Conservation (phyloP, 768 basidiomycete species). For the Amylocystis lapponica region DNA sequence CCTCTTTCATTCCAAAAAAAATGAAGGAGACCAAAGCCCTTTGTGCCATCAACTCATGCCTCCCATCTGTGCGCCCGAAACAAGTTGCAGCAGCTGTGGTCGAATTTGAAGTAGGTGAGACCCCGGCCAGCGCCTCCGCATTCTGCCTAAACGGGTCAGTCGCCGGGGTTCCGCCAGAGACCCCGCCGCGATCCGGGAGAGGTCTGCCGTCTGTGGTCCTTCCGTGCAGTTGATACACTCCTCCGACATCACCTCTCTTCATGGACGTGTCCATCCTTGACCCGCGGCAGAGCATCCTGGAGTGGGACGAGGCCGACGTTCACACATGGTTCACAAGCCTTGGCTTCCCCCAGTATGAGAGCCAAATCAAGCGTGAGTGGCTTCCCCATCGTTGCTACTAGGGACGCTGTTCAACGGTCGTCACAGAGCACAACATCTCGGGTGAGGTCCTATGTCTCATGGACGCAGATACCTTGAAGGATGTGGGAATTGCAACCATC, state of each 20-base stretch:
- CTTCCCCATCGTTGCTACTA: slow-evolving; percentile 12
- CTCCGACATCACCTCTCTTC: slow-evolving; percentile 7
- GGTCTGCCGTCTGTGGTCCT: not conserved
- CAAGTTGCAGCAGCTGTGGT: no score
- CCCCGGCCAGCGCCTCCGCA: no score
- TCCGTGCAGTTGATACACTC: not conserved
- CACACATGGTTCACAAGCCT: slow-evolving; percentile 70
- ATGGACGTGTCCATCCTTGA: slow-evolving; percentile 28
- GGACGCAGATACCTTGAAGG: slow-evolving; percentile 79
- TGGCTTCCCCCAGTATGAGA: slow-evolving; percentile 83
- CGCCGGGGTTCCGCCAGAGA: no score
- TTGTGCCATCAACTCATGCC: no score
- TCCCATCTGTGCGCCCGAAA: no score
- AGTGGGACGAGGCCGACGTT: slow-evolving; percentile 78
- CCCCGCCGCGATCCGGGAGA: not conserved
- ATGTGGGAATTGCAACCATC: slow-evolving; percentile 82
- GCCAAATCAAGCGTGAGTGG: slow-evolving; percentile 67
- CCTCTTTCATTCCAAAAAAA: no score
- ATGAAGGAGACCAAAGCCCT: no score
- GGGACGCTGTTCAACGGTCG: slow-evolving; percentile 1
- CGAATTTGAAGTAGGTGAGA: no score
- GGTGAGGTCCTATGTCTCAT: slow-evolving; percentile 86
- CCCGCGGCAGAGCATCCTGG: slow-evolving; percentile 29
- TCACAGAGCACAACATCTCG: slow-evolving; percentile 81
- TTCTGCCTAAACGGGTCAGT: no score